These are phyloP conservation scores for Entophlyctis helioformis DNA, from an alignment of 192 early-diverging fungal genomes.

Conservation along the genomic window DNA sequence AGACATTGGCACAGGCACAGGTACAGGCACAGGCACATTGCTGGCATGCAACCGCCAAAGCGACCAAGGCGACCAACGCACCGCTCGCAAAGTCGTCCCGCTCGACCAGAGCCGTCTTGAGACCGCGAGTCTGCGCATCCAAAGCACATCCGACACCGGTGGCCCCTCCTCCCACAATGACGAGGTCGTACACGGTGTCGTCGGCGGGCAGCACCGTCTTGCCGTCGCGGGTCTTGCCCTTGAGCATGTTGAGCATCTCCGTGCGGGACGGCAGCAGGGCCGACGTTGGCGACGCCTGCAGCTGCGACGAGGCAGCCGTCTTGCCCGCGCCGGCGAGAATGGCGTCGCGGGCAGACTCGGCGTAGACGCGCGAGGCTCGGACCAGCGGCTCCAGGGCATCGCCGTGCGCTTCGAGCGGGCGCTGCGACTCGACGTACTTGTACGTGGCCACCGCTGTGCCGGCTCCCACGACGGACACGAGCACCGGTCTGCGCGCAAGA, in stretches of 20 bases:
- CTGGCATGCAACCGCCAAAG: not conserved
- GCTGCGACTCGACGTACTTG: too few species aligned
- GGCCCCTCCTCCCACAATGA: conserved; percentile 93
- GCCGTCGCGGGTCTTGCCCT: conserved; percentile 4
- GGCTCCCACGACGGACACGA: too few species aligned
- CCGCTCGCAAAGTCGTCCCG: conserved; percentile 87
- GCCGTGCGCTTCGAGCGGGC: too few species aligned
- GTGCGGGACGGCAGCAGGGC: conserved; percentile 9
- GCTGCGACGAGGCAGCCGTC: too few species aligned
- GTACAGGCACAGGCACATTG: not conserved
- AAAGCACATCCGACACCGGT: conserved; percentile 84
- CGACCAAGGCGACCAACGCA: conserved; percentile 3
- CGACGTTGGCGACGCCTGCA: too few species aligned
- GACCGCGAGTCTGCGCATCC: conserved; percentile 85
- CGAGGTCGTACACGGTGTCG: conserved; percentile 56
- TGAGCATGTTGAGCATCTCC: conserved; percentile 9
- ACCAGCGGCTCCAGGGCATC: too few species aligned
- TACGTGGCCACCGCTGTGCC: too few species aligned
- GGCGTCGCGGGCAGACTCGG: too few species aligned
- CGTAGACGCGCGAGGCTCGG: too few species aligned
- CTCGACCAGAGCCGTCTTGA: conserved; percentile 89
- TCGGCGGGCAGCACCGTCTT: too few species aligned
- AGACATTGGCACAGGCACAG: not conserved
- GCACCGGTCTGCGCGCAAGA: too few species aligned
- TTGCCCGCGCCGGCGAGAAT: too few species aligned